These are phyloP conservation scores for Periglandula ipomoeae DNA, from an alignment of 2,329 filamentous ascomycete genomes.

Conservation along the genomic window DNA sequence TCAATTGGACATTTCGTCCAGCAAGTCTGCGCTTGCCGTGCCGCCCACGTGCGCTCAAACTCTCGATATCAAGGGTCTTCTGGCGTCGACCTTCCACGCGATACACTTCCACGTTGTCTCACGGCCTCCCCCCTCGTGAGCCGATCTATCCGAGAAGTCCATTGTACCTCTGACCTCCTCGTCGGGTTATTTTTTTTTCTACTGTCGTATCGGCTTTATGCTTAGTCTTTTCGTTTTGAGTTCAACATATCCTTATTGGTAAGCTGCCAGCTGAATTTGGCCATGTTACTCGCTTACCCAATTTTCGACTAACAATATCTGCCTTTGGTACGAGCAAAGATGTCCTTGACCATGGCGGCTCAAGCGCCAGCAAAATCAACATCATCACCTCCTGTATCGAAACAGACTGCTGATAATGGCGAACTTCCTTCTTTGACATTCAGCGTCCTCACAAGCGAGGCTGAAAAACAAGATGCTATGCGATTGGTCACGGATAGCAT, in stretches of 20 bases:
- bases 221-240: not conserved
- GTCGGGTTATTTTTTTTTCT: not conserved
- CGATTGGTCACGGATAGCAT: slow-evolving; percentile 71
- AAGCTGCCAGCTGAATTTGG: not conserved
- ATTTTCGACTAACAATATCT: not conserved
- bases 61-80: not conserved
- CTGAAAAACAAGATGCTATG: slow-evolving; percentile 58
- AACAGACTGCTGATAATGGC: slow-evolving; percentile 4
- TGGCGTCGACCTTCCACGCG: not conserved
- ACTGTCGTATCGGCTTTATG: not conserved
- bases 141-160: slow-evolving; percentile 2
- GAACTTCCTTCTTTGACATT: slow-evolving; percentile 53
- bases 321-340: not conserved
- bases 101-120: not conserved
- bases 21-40: not conserved
- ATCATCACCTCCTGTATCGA: not conserved
- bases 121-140: not conserved
- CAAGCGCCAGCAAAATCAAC: slow-evolving; percentile 8
- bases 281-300: not conserved
- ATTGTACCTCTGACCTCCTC: not conserved
- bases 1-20: not conserved
- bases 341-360: slow-evolving; percentile 9
- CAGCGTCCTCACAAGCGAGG: slow-evolving; percentile 38
- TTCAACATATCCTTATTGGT: not conserved
- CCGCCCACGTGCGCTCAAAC: slow-evolving; percentile 2